Evolutionary conservation across 2,329 filamentous ascomycete species (phyloP), one percentile per base, ranked within the genome.

Genomic region (Exophiala calicioides): DNA sequence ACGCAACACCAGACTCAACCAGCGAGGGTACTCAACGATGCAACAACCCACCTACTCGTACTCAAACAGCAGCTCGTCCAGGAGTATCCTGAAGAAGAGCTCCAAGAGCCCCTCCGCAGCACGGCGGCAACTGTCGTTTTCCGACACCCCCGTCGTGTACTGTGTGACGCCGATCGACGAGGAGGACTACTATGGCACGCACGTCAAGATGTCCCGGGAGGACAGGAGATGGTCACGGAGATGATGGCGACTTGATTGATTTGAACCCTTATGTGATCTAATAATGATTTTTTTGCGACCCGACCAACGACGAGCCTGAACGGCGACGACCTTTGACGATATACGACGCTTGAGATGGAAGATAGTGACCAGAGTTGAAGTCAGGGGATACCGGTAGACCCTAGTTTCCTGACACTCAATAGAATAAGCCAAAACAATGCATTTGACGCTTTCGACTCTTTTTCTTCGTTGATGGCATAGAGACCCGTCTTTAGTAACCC

Each of bases 71-170:
- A 68, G 70, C 56, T 65, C 67, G 1, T 66, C 69, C 16, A 73
- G 72, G 61, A 70, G 71, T 56, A 74, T 75, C 44, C 66, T 75
- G 45, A 75, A 74, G 64, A 74, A 73, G 58, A 59, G 64, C 4
- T 40, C 48, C 31, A 38, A 39, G n/a, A 31, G 32, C 7, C 36
- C 41, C 46, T 61, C 3, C 34, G 42, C 47, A 45, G 46, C 39
- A 20, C 52, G 36, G 23, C 72, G 72, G 52, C 65, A 64, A 34
- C 68, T 74, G 35, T 65, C 71, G 36, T 75, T 75, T 57, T 52
- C 55, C 0, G 66, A 64, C 27, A 68, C 69, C 4, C 72, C 72
- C 3, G 69, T 65, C 16, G 66, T 76, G 18, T 64, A 74, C 58
- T 70, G 68, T 45, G 67, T 76, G 37, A 74, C 71, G 2, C 72